Percentiles rank a stretch among this genome's conserved stretches.
Evolutionary conservation across 2,329 filamentous ascomycete species (phyloP).

Genomic region (Pseudopithomyces maydicus): DNA sequence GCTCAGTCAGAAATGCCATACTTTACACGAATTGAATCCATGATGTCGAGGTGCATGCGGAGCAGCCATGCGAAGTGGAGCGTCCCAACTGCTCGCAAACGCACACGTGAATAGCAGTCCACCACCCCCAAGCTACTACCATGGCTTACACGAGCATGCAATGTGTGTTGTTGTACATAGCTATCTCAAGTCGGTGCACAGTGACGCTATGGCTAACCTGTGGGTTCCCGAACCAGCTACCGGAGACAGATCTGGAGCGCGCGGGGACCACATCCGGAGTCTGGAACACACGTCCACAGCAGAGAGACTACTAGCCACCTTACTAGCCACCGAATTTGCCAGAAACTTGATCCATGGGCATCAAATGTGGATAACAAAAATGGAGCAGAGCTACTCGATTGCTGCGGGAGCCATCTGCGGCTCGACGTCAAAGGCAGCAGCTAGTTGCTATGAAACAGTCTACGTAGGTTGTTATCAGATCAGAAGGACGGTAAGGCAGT

Average conservation of each 20-base stretch:
- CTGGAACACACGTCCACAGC: not conserved
- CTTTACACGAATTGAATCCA: no score
- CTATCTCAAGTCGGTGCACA: not conserved
- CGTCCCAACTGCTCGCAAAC: no score
- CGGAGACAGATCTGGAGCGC: not conserved
- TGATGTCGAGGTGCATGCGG: no score
- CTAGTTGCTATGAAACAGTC: not conserved
- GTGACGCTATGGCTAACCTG: not conserved
- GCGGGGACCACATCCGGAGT: not conserved
- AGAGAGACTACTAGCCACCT: no score
- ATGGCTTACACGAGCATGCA: not conserved
- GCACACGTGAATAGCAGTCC: no score
- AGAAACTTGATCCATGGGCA: not conserved
- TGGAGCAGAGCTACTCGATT: not conserved
- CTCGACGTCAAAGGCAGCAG: not conserved
- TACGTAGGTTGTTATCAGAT: no score
- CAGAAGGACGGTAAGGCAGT: no score
- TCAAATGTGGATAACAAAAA: not conserved
- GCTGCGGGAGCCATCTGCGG: not conserved
- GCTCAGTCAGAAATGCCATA: not conserved
- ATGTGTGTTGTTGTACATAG: not conserved
- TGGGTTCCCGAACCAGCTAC: not conserved
- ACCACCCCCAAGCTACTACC: not conserved
- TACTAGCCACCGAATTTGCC: not conserved
- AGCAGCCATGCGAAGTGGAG: no score